Conservation (phyloP, 306 rosid genomes). For the Sphenostylis stenocarpa region DNA sequence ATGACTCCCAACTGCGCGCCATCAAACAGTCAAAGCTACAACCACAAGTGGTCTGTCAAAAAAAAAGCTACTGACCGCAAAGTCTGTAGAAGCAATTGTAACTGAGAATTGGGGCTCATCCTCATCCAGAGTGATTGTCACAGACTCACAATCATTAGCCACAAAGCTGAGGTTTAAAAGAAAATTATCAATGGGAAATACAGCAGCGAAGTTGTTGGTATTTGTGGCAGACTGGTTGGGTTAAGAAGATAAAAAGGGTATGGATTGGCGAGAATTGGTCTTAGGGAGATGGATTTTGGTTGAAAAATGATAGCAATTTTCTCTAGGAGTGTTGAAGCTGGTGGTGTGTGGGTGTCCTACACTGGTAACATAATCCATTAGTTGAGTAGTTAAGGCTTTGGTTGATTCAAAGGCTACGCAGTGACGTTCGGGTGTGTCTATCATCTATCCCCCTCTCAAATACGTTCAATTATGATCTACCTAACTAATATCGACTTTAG, state of each 20-base stretch:
- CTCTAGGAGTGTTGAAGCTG: background rate
- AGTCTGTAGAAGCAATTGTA: constrained; percentile 55
- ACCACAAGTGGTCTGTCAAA: constrained; percentile 50
- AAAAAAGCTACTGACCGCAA: constrained; percentile 12
- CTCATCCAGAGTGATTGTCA: constrained; percentile 33
- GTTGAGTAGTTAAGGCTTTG: background rate
- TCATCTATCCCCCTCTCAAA: background rate
- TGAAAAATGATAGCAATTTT: constrained; percentile 18
- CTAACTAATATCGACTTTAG: background rate
- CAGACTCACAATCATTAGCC: constrained; percentile 44
- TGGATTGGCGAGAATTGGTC: constrained; percentile 16
- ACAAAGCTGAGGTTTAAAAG: background rate
- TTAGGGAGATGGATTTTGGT: constrained; percentile 17
- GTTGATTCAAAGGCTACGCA: background rate
- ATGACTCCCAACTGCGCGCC: background rate
- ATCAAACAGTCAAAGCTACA: constrained; percentile 63
- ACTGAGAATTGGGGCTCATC: constrained; percentile 55
- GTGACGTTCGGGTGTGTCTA: background rate
- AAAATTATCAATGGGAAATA: background rate
- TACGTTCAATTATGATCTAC: background rate
- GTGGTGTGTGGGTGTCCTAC: background rate
- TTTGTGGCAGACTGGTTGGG: constrained; percentile 19
- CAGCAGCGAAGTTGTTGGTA: constrained; percentile 17
- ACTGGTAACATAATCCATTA: background rate
- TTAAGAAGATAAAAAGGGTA: constrained; percentile 31